These are phyloP conservation scores for Mycena floridula DNA, from an alignment of 768 basidiomycete species.

Conservation along the genomic window DNA sequence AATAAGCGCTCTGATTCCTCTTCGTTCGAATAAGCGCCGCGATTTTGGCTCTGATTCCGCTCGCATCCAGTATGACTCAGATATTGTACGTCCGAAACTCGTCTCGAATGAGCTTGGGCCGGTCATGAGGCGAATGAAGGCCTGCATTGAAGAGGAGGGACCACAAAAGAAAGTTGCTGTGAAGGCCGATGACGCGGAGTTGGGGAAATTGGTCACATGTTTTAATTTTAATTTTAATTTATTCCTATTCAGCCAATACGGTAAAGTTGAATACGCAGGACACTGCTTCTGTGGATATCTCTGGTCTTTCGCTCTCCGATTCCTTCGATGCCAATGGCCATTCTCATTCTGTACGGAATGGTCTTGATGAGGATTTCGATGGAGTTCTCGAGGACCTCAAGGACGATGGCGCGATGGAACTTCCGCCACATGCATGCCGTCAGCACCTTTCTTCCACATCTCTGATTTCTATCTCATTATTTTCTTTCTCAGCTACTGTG, in stretches of 20 bases:
- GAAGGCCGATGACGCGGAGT: no score
- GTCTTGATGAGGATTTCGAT: conserved; percentile 81
- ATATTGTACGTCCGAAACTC: no score
- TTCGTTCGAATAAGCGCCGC: no score
- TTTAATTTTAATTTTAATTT: conserved; percentile 74
- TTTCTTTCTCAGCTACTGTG: conserved; percentile 71
- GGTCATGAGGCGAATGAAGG: conserved; percentile 58
- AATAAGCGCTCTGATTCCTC: no score
- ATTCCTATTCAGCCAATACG: no score
- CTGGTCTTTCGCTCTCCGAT: conserved; percentile 62
- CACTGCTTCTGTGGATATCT: conserved; percentile 58
- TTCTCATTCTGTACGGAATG: conserved; percentile 23
- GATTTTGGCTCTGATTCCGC: no score
- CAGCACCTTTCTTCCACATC: conserved; percentile 38
- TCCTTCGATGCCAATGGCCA: conserved; percentile 40
- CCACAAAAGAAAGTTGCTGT: no score
- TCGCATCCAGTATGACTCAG: no score
- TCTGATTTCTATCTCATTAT: conserved; percentile 2
- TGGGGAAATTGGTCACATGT: conserved; percentile 71
- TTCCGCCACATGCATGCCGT: conserved; percentile 96
- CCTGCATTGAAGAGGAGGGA: no score
- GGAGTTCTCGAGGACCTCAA: conserved; percentile 86
- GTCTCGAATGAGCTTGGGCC: conserved; percentile 59
- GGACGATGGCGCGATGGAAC: conserved; percentile 70
- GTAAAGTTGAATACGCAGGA: conserved; percentile 63